phyloP scores from a whole-genome alignment of 225 moss, liverwort and hornwort genomes.

The Polytrichum formosum region DNA sequence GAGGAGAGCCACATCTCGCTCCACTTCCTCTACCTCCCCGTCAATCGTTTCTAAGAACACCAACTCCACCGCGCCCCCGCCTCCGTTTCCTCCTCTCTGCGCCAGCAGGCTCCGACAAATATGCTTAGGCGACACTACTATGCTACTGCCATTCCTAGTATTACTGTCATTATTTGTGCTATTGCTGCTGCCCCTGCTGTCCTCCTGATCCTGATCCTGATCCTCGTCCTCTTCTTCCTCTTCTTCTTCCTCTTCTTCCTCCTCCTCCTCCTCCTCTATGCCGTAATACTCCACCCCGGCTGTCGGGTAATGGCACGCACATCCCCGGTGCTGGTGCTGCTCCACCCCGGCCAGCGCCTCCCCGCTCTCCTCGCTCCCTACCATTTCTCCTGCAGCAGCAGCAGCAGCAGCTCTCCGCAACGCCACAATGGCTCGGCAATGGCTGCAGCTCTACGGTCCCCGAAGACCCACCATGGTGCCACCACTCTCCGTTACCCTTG shows the following conservation, averaged over 20 bases:
- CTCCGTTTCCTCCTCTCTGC: not conserved
- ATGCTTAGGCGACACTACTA: conserved; percentile 21
- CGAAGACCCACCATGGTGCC: too few species aligned
- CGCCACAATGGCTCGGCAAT: too few species aligned
- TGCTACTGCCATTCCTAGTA: not conserved
- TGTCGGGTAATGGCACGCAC: conserved; percentile 3
- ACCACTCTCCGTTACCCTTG: too few species aligned
- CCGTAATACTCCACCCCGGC: conserved; percentile 12
- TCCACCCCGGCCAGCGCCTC: conserved; percentile 2
- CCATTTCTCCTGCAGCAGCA: not conserved
- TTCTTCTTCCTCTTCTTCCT: not conserved
- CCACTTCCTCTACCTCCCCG: conserved; percentile 57
- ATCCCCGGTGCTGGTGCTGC: not conserved
- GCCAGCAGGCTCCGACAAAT: conserved; percentile 4
- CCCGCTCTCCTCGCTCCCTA: not conserved
- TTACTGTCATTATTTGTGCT: not conserved
- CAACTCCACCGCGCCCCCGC: conserved; percentile 28
- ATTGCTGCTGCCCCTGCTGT: not conserved
- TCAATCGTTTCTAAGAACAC: conserved; percentile 63
- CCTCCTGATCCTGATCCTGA: not conserved
- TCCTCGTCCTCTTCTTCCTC: conserved; percentile 6
- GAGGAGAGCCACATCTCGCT: conserved; percentile 56
- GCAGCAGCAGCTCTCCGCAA: too few species aligned
- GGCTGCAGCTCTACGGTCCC: too few species aligned
- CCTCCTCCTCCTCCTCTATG: conserved; percentile 1